phyloP scores from a whole-genome alignment of 1,139 yeast genomes.

The Yamadazyma buinensis region DNA sequence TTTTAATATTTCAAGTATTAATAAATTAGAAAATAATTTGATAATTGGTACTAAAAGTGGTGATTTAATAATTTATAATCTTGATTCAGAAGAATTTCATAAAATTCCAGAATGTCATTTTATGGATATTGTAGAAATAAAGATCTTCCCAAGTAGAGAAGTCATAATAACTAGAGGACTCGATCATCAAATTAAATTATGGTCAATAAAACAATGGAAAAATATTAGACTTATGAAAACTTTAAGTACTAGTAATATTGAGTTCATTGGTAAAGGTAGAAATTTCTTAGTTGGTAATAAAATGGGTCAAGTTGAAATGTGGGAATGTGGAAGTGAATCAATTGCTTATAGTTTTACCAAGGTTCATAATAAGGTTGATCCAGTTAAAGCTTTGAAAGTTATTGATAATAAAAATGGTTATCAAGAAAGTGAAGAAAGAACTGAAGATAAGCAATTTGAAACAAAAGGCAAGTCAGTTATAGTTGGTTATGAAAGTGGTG shows the following conservation, averaged over 20 bases:
- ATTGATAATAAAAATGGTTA: constrained; percentile 2
- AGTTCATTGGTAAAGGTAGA: constrained; percentile 58
- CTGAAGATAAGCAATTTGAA: constrained; percentile 13
- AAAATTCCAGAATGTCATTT: constrained; percentile 40
- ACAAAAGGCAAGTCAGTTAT: constrained; percentile 26
- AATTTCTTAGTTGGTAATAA: constrained; percentile 51
- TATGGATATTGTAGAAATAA: constrained; percentile 29
- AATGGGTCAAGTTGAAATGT: constrained; percentile 54
- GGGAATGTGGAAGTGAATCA: constrained; percentile 65
- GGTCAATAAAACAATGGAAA: constrained; percentile 53
- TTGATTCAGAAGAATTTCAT: constrained; percentile 13
- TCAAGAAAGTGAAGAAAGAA: constrained; percentile 2
- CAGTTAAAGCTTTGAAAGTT: constrained; percentile 20
- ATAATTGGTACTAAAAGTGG: constrained; percentile 47
- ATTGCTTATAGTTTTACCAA: constrained; percentile 37
- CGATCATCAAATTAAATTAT: constrained; percentile 55
- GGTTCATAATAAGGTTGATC: constrained; percentile 28
- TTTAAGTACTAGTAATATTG: constrained; percentile 24
- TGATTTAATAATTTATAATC: constrained; percentile 19
- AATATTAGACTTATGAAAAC: constrained; percentile 44
- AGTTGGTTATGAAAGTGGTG: constrained; percentile 48
- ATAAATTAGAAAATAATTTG: constrained; percentile 11
- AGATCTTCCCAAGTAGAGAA: constrained; percentile 57
- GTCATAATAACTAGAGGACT: constrained; percentile 54
- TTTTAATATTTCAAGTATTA: constrained; percentile 7